phyloP scores from a whole-genome alignment of 805 yeast genomes.

The Yarrowia yakushimensis region DNA sequence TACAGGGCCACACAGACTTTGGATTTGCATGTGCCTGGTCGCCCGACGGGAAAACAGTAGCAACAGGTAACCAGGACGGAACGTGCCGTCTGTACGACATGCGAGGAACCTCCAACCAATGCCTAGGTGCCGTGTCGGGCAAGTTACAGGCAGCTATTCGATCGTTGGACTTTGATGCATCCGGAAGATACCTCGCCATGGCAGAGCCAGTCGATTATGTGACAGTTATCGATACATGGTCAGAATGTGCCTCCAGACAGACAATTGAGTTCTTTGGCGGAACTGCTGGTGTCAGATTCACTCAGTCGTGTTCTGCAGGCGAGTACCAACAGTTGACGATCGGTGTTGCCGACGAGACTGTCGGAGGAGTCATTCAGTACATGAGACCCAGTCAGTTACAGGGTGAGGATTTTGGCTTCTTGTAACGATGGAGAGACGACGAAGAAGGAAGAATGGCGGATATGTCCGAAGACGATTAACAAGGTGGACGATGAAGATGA shows the following conservation, averaged over 20 bases:
- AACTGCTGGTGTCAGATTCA: slow-evolving; percentile 53
- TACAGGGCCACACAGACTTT: slow-evolving; percentile 52
- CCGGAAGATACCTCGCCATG: slow-evolving; percentile 49
- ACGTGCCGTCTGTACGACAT: slow-evolving; percentile 53
- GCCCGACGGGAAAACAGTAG: slow-evolving; percentile 37
- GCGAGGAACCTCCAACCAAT: slow-evolving; percentile 35
- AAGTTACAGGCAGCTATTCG: slow-evolving; percentile 49
- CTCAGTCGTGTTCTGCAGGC: slow-evolving; percentile 41
- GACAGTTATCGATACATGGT: slow-evolving; percentile 45
- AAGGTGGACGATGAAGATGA: not conserved
- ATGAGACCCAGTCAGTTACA: not conserved
- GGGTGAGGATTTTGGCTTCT: slow-evolving; percentile 10
- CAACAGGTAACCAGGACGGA: slow-evolving; percentile 62
- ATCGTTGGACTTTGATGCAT: slow-evolving; percentile 48
- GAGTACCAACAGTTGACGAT: slow-evolving; percentile 49
- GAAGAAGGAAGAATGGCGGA: not conserved
- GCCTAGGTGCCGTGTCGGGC: slow-evolving; percentile 21
- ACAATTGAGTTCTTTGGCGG: slow-evolving; percentile 55
- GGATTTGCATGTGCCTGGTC: slow-evolving; percentile 63
- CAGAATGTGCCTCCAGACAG: slow-evolving; percentile 39
- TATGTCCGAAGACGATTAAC: not conserved
- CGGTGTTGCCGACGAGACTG: slow-evolving; percentile 53
- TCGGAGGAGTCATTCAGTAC: slow-evolving; percentile 57
- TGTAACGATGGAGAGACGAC: not conserved
- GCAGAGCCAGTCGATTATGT: slow-evolving; percentile 60